A percentile compares a stretch with the other conserved stretches of the same genome.
Evolutionary conservation across 306 rosid species (phyloP).

Genomic region (Datisca glomerata): DNA sequence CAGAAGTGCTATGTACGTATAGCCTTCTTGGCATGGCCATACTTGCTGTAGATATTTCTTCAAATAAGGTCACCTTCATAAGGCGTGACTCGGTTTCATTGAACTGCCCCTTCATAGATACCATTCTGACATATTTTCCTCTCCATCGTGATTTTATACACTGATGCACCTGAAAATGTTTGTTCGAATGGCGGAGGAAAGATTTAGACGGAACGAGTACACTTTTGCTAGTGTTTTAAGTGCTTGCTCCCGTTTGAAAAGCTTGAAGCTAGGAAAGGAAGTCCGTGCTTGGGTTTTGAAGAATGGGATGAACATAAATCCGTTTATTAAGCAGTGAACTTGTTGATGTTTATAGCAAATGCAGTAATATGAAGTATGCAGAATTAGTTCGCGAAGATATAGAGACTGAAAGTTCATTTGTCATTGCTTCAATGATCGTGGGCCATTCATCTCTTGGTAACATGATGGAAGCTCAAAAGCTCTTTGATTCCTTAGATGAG

Average conservation of each 20-base stretch:
- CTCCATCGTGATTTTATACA: too few species aligned
- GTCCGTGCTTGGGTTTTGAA: conserved; percentile 56
- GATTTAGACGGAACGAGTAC: conserved; percentile 39
- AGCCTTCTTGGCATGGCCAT: too few species aligned
- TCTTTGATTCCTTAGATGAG: conserved; percentile 44
- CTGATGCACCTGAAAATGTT: too few species aligned
- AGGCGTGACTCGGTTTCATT: too few species aligned
- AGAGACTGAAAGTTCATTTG: conserved; percentile 26
- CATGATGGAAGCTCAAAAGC: conserved; percentile 42
- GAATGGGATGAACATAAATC: conserved; percentile 31
- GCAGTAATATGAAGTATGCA: conserved; percentile 50
- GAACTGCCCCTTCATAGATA: too few species aligned
- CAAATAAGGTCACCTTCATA: too few species aligned
- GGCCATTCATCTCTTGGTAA: conserved; percentile 57
- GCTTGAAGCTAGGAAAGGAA: conserved; percentile 40
- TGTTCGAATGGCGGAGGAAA: conserved; percentile 34
- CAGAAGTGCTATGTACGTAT: too few species aligned
- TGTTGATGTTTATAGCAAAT: conserved; percentile 64
- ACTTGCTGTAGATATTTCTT: too few species aligned
- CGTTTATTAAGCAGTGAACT: conserved; percentile 51
- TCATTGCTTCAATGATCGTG: conserved; percentile 42
- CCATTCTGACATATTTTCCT: too few species aligned
- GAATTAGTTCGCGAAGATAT: conserved; percentile 28
- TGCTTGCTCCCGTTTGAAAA: conserved; percentile 49
- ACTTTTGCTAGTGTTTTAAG: conserved; percentile 57